Evolutionary conservation across 1,139 yeast genomes (phyloP).

Genomic region (Eremothecium coryli): DNA sequence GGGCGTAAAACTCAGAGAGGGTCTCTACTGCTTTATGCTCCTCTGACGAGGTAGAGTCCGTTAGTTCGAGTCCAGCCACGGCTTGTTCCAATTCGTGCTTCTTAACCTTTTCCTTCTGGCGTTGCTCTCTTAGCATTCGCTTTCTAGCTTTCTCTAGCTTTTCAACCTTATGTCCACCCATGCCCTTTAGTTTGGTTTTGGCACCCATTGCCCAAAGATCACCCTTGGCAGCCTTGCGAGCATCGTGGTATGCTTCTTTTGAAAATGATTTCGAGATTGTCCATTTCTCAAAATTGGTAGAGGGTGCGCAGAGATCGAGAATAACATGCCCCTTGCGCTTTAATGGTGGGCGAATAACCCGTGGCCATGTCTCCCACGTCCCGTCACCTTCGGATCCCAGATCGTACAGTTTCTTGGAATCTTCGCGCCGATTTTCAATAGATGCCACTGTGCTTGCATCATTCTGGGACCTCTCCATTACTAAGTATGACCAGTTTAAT

Average conservation of each 20-base stretch:
- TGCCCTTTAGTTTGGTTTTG: constrained; percentile 42
- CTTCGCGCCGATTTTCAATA: constrained; percentile 25
- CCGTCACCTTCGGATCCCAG: constrained; percentile 25
- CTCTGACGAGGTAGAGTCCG: not conserved
- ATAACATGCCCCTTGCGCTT: constrained; percentile 79
- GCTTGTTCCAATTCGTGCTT: constrained; percentile 17
- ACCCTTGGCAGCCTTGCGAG: constrained; percentile 75
- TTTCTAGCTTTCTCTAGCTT: constrained; percentile 27
- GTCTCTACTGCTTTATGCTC: too few species aligned
- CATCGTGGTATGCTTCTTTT: constrained; percentile 76
- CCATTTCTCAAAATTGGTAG: constrained; percentile 80
- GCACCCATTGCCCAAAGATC: constrained; percentile 83
- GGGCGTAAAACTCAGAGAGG: not conserved
- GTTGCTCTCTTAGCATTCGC: constrained; percentile 22
- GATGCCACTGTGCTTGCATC: constrained; percentile 25
- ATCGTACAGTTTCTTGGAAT: constrained; percentile 14
- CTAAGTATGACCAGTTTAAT: constrained; percentile 68
- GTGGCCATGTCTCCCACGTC: constrained; percentile 50
- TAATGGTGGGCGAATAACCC: constrained; percentile 63
- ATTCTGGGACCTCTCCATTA: constrained; percentile 49
- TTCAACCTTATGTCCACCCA: constrained; percentile 25
- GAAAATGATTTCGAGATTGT: constrained; percentile 73
- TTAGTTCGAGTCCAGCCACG: constrained; percentile 12
- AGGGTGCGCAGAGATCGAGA: constrained; percentile 69
- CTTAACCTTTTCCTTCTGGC: constrained; percentile 15